Evolutionary conservation across 1,284 basidiomycete species (phyloP), one percentile per base, ranked within the genome.

Genomic region (Abortiporus biennis): DNA sequence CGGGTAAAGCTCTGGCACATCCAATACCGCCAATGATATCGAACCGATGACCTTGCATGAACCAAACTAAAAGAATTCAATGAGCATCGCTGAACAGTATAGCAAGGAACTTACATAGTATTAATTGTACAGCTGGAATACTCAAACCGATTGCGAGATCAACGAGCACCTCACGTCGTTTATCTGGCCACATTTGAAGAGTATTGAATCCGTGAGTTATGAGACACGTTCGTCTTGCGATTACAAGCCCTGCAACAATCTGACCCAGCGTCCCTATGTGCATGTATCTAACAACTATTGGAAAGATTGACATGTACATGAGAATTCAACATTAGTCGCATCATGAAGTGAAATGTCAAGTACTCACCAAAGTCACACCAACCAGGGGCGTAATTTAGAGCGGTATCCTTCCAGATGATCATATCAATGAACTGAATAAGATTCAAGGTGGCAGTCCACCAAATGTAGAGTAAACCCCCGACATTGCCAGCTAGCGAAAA

Each of bases 281-380:
- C 6, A 5, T 9, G 32, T 35, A 23, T 9, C 40, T 16, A 13
- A 35, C 22, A 6, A 61, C 71, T 75, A 36, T 15, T 34, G 6
- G 44, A 11, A 8, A 32, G 24, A 37, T 13, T 15, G 13, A 34
- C 9, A 34, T 16, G 23, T n/a, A 31, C 16, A n/a, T 43, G n/a
- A 15, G 20, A 15, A 6, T 47, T 63, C 47, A 41, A 67, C 66
- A 52, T 35, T 72, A 68, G 47, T 74, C 71, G 47, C 71, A 72
- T 62, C 62, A 72, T 4, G 66, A 49, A 0, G 64, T 63, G 0
- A 61, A 55, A 0, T 40, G 41, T 39, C 65, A 19, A 23, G 34
- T 38, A 4, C 78, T 55, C 53, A 84, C 81, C 71, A 47, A 90
- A 83, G 54, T 91, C 87, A 53, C 87, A 90, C 80, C 80, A 90